Percentiles rank a stretch among this genome's conserved stretches.
Conservation (phyloP, 2,329 filamentous ascomycete species). For the Fusarium mangiferae region DNA sequence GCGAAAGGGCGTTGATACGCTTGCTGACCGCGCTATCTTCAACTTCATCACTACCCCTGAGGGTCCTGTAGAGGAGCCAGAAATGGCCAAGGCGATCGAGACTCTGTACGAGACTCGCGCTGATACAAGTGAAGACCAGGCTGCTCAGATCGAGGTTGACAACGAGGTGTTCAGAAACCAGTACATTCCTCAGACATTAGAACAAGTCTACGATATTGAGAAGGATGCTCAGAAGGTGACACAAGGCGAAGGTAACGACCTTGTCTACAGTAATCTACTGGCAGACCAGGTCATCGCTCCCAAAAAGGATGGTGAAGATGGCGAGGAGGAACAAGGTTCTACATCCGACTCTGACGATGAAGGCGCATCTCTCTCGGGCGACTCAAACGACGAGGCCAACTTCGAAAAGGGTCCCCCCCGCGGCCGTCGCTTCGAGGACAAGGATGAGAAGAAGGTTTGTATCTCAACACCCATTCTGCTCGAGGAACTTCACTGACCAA, state of each 20-base stretch:
- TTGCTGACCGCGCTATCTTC: slow-evolving; percentile 84
- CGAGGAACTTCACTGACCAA: slow-evolving; percentile 36
- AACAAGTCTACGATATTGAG: slow-evolving; percentile 97
- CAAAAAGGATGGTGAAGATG: slow-evolving; percentile 51
- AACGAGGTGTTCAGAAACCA: slow-evolving; percentile 95
- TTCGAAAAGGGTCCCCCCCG: slow-evolving; percentile 77
- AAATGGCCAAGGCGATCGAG: slow-evolving; percentile 71
- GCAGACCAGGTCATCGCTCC: slow-evolving; percentile 70
- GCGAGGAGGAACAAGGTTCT: slow-evolving; percentile 49
- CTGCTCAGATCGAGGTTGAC: slow-evolving; percentile 76
- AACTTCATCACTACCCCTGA: slow-evolving; percentile 78
- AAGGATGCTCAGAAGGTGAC: slow-evolving; percentile 84
- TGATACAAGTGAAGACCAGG: slow-evolving; percentile 60
- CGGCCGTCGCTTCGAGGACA: slow-evolving; percentile 89
- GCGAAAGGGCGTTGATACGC: slow-evolving; percentile 81
- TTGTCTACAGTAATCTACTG: slow-evolving; percentile 87
- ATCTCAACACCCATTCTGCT: not conserved
- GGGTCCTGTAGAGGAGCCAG: slow-evolving; percentile 69
- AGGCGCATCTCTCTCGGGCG: slow-evolving; percentile 59
- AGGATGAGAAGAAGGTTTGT: slow-evolving; percentile 82
- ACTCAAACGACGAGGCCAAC: slow-evolving; percentile 59
- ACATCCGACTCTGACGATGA: slow-evolving; percentile 59
- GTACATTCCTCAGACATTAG: slow-evolving; percentile 94
- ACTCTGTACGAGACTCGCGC: slow-evolving; percentile 70
- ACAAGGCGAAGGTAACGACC: slow-evolving; percentile 76